Evolutionary conservation across 371 early-diverging fungal species (phyloP).

Genomic region (Rhizomucor miehei): DNA sequence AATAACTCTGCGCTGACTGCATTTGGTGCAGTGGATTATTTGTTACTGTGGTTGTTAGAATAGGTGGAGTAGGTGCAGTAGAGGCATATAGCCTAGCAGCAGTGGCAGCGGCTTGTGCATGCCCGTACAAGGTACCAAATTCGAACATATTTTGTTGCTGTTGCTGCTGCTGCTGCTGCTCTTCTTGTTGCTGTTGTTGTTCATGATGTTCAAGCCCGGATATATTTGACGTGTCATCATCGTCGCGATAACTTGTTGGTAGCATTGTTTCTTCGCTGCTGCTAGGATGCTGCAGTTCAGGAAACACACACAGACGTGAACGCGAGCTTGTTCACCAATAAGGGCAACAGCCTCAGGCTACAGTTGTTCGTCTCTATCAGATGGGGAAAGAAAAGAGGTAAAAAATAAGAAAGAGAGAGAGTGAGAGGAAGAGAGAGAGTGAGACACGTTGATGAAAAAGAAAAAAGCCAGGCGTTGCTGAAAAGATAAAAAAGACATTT

Average conservation of each 20-base stretch:
- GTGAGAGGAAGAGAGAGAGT: constrained; percentile 2
- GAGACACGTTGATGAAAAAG: constrained; percentile 3
- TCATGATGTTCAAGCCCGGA: not conserved
- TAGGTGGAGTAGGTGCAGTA: too few relatives aligned
- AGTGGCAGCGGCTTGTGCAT: not conserved
- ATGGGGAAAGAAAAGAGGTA: constrained; percentile 1
- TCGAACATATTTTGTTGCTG: not conserved
- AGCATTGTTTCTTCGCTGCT: not conserved
- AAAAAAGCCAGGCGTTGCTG: not conserved
- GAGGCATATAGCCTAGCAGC: too few relatives aligned
- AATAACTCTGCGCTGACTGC: too few relatives aligned
- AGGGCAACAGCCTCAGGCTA: too few relatives aligned
- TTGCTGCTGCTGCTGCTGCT: not conserved
- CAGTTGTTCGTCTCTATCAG: not conserved
- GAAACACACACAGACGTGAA: constrained; percentile 3
- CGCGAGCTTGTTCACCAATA: not conserved
- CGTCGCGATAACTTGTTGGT: not conserved
- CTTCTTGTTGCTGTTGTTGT: not conserved
- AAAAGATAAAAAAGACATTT: constrained; percentile 1
- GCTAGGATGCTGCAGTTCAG: constrained; percentile 5
- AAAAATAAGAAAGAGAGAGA: not conserved
- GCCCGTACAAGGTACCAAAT: not conserved
- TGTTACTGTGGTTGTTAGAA: too few relatives aligned
- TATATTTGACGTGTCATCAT: not conserved
- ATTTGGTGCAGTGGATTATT: too few relatives aligned